A percentile compares a stretch with the other conserved stretches of the same genome.
phyloP scores from a whole-genome alignment of 139 green algal genomes.

The Auxenochlorella pyrenoidosa region DNA sequence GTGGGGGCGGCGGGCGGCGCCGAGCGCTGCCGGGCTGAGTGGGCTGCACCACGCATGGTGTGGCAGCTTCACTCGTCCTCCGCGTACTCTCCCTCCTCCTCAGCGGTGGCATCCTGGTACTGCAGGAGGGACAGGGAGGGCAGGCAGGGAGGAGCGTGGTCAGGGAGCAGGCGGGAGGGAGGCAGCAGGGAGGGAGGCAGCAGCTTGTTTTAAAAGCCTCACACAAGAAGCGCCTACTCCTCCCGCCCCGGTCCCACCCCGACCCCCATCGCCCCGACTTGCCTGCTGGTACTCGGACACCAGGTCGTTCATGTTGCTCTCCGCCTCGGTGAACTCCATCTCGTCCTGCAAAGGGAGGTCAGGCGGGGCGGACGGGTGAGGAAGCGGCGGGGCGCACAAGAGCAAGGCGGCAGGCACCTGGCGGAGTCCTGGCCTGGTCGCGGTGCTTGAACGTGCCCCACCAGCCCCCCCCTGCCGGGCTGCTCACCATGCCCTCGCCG shows the following conservation, averaged over 20 bases:
- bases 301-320: conserved; percentile 98
- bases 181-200: too few species aligned
- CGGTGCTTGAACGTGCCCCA: too few species aligned
- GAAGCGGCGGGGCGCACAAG: background rate
- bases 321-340: conserved; percentile 99
- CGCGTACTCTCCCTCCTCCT: conserved; percentile 70
- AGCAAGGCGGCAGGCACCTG: too few species aligned
- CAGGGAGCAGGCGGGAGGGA: too few species aligned
- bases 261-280: background rate
- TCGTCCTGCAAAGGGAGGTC: conserved; percentile 79
- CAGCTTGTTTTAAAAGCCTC: too few species aligned
- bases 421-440: too few species aligned
- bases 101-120: conserved; percentile 96
- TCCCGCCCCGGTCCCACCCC: too few species aligned
- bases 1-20: background rate
- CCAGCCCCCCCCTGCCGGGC: background rate
- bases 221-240: too few species aligned
- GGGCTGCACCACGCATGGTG: background rate
- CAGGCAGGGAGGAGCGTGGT: background rate
- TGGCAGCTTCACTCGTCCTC: background rate
- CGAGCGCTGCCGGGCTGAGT: background rate
- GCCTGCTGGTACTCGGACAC: conserved; percentile 98
- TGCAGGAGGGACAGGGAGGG: background rate
- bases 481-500: conserved; percentile 89
- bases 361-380: background rate